Percentiles rank a stretch among this genome's conserved stretches.
Conservation (phyloP, 805 yeast species). For the Candida awuae region DNA sequence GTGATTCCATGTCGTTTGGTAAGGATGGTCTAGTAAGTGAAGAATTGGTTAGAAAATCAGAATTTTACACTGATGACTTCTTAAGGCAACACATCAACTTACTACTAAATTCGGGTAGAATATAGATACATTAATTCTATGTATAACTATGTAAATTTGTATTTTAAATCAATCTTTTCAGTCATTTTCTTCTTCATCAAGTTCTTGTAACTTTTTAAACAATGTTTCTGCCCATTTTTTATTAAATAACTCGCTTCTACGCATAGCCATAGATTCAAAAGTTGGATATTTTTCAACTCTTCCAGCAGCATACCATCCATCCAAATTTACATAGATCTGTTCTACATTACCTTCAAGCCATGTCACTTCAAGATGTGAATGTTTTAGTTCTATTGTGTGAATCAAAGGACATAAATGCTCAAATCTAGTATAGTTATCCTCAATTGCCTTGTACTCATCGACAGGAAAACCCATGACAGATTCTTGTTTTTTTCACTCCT, state of each 20-base stretch:
- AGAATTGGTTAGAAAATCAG: conserved; percentile 77
- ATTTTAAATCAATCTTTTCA: not conserved
- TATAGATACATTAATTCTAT: conserved; percentile 18
- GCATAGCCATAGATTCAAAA: conserved; percentile 24
- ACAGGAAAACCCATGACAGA: too few relatives aligned
- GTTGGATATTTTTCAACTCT: conserved; percentile 19
- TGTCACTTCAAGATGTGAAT: not conserved
- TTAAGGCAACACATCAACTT: conserved; percentile 73
- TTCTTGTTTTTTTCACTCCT: too few relatives aligned
- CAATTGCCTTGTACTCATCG: conserved; percentile 2
- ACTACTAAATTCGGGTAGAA: conserved; percentile 51
- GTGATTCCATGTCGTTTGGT: conserved; percentile 47
- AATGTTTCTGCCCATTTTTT: conserved; percentile 14
- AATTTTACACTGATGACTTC: conserved; percentile 72
- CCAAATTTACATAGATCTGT: conserved; percentile 14
- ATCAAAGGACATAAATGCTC: conserved; percentile 8
- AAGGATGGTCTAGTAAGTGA: conserved; percentile 46
- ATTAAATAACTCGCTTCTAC: conserved; percentile 13
- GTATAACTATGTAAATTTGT: not conserved
- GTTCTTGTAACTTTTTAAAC: conserved; percentile 7
- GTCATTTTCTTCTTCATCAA: conserved; percentile 3
- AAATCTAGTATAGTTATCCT: conserved; percentile 5
- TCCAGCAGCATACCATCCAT: conserved; percentile 22
- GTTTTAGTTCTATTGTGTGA: not conserved
- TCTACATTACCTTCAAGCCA: conserved; percentile 6